Base-by-base conservation (phyloP, 345 rosid species). In the Bruguiera parviflora region DNA sequence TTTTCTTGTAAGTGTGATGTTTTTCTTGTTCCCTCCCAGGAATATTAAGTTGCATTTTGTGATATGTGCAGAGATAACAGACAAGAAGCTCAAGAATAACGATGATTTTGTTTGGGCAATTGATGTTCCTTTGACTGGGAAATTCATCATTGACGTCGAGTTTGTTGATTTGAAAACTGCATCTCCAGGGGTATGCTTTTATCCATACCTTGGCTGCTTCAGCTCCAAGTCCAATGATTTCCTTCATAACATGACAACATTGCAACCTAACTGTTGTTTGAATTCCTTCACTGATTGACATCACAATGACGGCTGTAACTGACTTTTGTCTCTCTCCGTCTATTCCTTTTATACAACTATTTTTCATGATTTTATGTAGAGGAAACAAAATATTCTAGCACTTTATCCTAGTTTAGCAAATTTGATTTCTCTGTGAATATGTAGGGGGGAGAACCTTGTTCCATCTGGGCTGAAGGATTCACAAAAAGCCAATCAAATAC, bases 91-190 rank as follows among this genome's bases (percentile, higher is more conserved):
- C 69, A 91, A 91, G 88, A 84, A 70, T 35, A 88, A 79, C 72
- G 88, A 94, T 33, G 93, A 87, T 73, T 94, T 91, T 70, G 78
- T 91, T 60, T 94, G 99, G 99, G 81, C 81, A 0, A 75, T 91
- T 67, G 97, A 94, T 55, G 85, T 86, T 66, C 97, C 97, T 6
- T 80, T 89, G 39, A 85, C 89, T 0, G 99, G 97, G 24, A 91
- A 86, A 83, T 74, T 94, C 82, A 89, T 89, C 74, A 88, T 91
- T 18, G 99, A 94, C 65, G 88, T 94, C 6, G 99, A 94, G 69
- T 94, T 94, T 65, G 88, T 91, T 35, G 96, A 94, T 70, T 81
- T 94, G 51, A 94, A 94, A 77, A 81, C 82, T 65, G 77, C 87
- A 67, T 82, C 96, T 71, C 86, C 85, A 60, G 80, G 80, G 65